Evolutionary conservation across 1,139 yeast species (phyloP), one percentile per base, ranked within the genome.

Genomic region (Pichia sp.): DNA sequence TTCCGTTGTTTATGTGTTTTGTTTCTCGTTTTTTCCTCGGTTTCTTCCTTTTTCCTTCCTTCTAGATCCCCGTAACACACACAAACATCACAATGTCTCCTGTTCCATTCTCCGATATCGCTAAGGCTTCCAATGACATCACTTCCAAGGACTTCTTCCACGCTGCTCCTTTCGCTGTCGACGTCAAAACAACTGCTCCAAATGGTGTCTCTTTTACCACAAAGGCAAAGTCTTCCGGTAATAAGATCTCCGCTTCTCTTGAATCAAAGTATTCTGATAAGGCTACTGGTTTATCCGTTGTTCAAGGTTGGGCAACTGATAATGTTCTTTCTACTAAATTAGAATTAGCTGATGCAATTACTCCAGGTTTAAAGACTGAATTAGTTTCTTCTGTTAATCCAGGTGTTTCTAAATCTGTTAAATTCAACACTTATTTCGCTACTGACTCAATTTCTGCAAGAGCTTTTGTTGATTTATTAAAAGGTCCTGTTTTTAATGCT

Each of bases 271-370:
- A 83, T 75, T 71, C 85, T 51, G 98, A 93, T 78, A 88, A 88
- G 76, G 76, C 89, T 51, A 75, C 94, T 52, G 97, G 97, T 52
- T 74, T 91, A 63, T 80, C 96, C 54, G 72, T 91, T 62, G 87
- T 96, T 56, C 97, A 91, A 74, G 95, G 96, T 61, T 89, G 97
- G 96, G 82, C 88, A 73, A 86, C 95, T 57, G 83, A 95, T 66
- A 91, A 91, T 68, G 76, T 84, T 53, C 74, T 91, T 64, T 84
- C 80, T 74, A 86, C 97, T 71, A 89, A 87, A 78, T 76, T 91
- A 58, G 97, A 89, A 74, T 76, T 91, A 62, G 77, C 82, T 51
- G 95, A 89, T 68, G 84, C 88, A 58, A 78, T 89, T 69, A 84
- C 96, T 52, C 95, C 95, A 57, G 97, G 97, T 58, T 78, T 91